These are phyloP conservation scores for Phytophthora multivora DNA, from an alignment of 352 stramenopile species.

Conservation along the genomic window DNA sequence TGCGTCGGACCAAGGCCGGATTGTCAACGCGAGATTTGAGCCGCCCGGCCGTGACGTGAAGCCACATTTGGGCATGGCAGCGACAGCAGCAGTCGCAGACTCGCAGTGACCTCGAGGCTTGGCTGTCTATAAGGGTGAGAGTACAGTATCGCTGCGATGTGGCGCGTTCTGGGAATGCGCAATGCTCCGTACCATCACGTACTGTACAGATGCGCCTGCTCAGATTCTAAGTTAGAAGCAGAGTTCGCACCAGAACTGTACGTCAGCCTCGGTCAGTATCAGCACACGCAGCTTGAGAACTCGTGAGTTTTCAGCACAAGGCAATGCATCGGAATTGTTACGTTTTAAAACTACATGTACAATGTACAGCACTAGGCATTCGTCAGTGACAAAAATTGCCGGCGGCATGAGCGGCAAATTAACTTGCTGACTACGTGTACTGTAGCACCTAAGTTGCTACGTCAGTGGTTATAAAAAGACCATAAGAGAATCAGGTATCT, in stretches of 20 bases:
- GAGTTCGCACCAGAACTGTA: neutral
- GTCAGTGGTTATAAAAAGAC: constrained; percentile 17
- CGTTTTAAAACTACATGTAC: no score
- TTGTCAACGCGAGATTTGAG: constrained; percentile 11
- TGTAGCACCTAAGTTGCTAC: constrained; percentile 10
- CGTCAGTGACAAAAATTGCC: no score
- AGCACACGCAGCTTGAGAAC: no score
- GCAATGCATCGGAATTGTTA: no score
- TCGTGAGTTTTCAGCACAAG: no score
- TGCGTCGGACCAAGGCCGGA: constrained; percentile 11
- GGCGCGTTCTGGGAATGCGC: constrained; percentile 13
- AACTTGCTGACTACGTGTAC: no score
- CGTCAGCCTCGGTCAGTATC: neutral
- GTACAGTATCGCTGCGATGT: no score
- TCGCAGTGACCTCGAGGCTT: neutral
- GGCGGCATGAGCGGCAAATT: no score
- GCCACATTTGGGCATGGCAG: constrained; percentile 7
- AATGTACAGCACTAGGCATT: no score
- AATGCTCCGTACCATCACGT: constrained; percentile 4
- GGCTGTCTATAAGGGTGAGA: no score
- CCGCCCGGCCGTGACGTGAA: neutral
- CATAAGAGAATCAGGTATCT: constrained; percentile 25
- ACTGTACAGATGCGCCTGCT: no score
- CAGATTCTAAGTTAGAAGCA: no score
- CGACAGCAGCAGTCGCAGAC: neutral